Evolutionary conservation across 257 asterid genomes (phyloP).

Genomic region (Solanum tacnaense): DNA sequence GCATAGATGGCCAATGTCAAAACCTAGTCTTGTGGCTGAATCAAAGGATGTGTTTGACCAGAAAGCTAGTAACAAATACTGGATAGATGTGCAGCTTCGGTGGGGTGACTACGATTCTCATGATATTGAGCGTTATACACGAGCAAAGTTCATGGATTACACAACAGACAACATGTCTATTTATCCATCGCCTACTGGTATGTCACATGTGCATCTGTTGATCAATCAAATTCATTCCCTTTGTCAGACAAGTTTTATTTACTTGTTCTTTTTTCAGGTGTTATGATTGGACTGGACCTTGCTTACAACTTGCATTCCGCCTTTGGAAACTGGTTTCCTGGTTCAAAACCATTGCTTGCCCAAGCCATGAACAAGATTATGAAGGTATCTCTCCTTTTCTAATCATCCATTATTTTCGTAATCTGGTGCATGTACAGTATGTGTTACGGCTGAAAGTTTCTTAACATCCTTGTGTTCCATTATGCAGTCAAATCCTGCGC

Average conservation of each 20-base stretch:
- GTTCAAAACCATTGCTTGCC: slow-evolving; percentile 93
- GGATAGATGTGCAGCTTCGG: slow-evolving; percentile 98
- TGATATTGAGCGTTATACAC: slow-evolving; percentile 89
- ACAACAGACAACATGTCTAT: slow-evolving; percentile 98
- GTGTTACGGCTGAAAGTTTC: not conserved
- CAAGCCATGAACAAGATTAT: slow-evolving; percentile 99
- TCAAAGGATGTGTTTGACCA: slow-evolving; percentile 98
- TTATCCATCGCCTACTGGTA: slow-evolving; percentile 98
- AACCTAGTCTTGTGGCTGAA: slow-evolving; percentile 98
- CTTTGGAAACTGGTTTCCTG: slow-evolving; percentile 99
- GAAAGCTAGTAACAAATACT: slow-evolving; percentile 94
- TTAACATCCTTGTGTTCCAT: not conserved
- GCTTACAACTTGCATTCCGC: slow-evolving; percentile 98
- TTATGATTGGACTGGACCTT: slow-evolving; percentile 95
- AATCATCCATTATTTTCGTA: not conserved
- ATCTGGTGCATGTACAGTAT: not conserved
- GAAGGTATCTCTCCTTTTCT: slow-evolving; percentile 46
- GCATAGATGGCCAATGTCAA: slow-evolving; percentile 99
- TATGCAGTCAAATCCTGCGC: slow-evolving; percentile 92
- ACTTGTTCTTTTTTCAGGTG: slow-evolving; percentile 43
- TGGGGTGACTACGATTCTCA: slow-evolving; percentile 99
- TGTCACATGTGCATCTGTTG: not conserved
- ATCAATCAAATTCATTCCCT: not conserved
- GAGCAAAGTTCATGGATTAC: slow-evolving; percentile 98
- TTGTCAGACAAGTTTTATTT: not conserved